Evolutionary conservation across 768 basidiomycete species (phyloP).

Genomic region (Lentinula boryana): DNA sequence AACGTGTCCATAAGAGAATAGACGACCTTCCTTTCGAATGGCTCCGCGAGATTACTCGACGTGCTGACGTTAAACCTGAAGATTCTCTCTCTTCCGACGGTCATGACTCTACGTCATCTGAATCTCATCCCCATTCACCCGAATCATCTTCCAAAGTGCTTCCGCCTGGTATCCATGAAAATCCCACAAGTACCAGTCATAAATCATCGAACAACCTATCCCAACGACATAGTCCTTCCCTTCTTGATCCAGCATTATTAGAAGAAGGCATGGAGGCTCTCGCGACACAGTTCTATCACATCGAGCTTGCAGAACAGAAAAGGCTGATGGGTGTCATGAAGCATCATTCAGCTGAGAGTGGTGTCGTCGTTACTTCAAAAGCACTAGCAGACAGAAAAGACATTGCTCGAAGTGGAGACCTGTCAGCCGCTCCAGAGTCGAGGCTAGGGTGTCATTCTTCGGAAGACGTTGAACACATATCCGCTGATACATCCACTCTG

Average conservation of each 20-base stretch:
- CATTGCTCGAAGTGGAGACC: background rate
- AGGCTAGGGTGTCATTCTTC: background rate
- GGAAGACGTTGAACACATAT: background rate
- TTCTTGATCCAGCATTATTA: constrained; percentile 27
- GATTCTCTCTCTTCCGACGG: constrained; percentile 23
- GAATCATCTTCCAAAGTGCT: background rate
- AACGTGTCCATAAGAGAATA: constrained; percentile 49
- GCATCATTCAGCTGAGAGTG: constrained; percentile 70
- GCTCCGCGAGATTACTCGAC: constrained; percentile 65
- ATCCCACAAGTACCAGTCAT: background rate
- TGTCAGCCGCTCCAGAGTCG: background rate
- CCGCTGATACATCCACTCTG: background rate
- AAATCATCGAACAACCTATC: background rate
- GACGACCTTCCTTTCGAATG: constrained; percentile 74
- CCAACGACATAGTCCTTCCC: background rate
- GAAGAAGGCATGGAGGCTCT: constrained; percentile 75
- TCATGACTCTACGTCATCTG: constrained; percentile 18
- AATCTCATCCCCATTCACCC: background rate
- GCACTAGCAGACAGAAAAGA: background rate
- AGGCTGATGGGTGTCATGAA: constrained; percentile 89
- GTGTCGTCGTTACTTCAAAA: background rate
- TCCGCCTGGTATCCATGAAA: background rate
- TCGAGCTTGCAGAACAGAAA: constrained; percentile 88
- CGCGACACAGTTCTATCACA: constrained; percentile 89
- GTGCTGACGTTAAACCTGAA: constrained; percentile 28